Conservation (phyloP, 352 stramenopile genomes). For the Pythium phragmiticola region DNA sequence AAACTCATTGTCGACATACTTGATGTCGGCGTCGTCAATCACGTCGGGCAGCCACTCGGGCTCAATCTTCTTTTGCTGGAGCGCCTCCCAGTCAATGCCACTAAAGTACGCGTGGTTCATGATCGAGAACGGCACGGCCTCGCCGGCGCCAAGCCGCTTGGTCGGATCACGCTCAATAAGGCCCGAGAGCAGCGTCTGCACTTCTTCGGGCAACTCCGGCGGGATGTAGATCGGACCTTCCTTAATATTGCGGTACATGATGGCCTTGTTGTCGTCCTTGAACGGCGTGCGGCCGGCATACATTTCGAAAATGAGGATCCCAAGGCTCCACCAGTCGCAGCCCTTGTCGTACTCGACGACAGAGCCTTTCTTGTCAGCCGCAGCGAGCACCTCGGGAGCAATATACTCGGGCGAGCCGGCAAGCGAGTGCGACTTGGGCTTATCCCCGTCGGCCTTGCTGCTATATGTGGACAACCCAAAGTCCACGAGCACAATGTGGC, state of each 20-base stretch:
- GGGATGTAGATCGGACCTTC: constrained; percentile 82
- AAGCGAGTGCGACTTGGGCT: constrained; percentile 68
- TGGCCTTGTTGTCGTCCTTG: constrained; percentile 88
- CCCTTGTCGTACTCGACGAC: constrained; percentile 66
- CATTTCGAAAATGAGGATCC: constrained; percentile 92
- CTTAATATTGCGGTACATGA: constrained; percentile 92
- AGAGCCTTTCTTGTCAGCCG: constrained; percentile 42
- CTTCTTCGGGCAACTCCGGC: constrained; percentile 63
- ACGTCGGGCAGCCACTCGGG: constrained; percentile 83
- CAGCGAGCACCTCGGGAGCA: constrained; percentile 87
- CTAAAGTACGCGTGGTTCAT: constrained; percentile 90
- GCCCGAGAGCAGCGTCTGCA: constrained; percentile 70
- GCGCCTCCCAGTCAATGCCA: constrained; percentile 82
- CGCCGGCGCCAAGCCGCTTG: constrained; percentile 75
- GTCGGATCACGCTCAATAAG: constrained; percentile 74
- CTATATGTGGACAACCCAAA: constrained; percentile 89
- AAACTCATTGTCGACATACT: constrained; percentile 89
- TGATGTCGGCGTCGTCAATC: constrained; percentile 80
- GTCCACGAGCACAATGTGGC: constrained; percentile 88
- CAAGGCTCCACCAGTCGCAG: constrained; percentile 91
- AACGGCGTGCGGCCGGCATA: constrained; percentile 90
- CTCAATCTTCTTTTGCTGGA: constrained; percentile 77
- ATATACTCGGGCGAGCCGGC: constrained; percentile 91
- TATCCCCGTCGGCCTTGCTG: constrained; percentile 31
- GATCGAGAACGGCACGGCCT: constrained; percentile 82